Evolutionary conservation across 805 yeast species (phyloP).

Genomic region (Pichia heedii): DNA sequence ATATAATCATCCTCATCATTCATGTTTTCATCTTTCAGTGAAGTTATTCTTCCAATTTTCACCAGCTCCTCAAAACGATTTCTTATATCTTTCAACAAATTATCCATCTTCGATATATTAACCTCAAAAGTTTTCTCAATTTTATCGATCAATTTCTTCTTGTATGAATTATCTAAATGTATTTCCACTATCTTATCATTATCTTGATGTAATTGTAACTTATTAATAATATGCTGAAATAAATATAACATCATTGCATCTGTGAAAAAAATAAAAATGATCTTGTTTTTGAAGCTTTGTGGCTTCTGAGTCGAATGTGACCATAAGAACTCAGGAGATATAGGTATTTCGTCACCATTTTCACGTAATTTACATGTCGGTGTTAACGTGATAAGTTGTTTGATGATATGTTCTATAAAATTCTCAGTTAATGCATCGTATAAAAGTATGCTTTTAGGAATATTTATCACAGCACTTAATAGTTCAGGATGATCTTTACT

Average conservation of each 20-base stretch:
- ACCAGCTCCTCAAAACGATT: not conserved
- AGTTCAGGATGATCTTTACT: conserved; percentile 2
- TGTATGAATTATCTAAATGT: not conserved
- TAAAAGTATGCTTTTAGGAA: conserved; percentile 14
- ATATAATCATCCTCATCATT: conserved; percentile 10
- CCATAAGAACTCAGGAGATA: conserved; percentile 14
- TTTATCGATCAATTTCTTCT: not conserved
- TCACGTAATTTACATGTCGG: not conserved
- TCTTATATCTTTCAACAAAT: not conserved
- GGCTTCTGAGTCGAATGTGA: conserved; percentile 9
- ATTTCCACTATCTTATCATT: not conserved
- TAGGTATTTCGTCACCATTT: not conserved
- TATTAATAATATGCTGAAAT: conserved; percentile 13
- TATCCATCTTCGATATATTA: not conserved
- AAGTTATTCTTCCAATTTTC: not conserved
- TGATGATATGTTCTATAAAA: conserved; percentile 9
- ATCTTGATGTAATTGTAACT: not conserved
- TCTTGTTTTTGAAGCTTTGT: conserved; percentile 12
- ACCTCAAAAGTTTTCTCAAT: not conserved
- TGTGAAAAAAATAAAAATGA: conserved; percentile 21
- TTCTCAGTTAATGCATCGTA: conserved; percentile 16
- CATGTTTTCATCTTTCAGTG: not conserved
- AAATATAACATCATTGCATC: conserved; percentile 21
- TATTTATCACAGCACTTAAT: conserved; percentile 12
- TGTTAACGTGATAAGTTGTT: not conserved